Evolutionary conservation across 306 rosid genomes (phyloP).

Genomic region (Hippophae tibetana): DNA sequence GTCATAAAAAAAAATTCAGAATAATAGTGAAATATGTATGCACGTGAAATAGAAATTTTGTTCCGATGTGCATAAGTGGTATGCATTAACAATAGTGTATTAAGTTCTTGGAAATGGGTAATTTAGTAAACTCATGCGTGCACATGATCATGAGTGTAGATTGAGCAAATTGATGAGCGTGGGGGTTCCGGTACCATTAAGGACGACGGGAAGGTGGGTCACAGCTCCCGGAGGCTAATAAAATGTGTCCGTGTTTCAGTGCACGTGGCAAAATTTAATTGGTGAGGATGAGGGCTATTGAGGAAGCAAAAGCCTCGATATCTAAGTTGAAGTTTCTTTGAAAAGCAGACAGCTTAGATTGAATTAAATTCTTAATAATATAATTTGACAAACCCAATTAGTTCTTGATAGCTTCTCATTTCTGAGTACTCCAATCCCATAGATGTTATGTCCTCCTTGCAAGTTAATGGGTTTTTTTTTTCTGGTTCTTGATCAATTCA

Average conservation of each 20-base stretch:
- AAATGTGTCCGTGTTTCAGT: slow-evolving; percentile 51
- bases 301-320: slow-evolving; percentile 71
- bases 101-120: slow-evolving; percentile 26
- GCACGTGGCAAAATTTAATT: slow-evolving; percentile 37
- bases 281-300: slow-evolving; percentile 32
- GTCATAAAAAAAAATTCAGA: too few species aligned
- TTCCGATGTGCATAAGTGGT: slow-evolving; percentile 26
- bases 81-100: neutral
- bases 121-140: slow-evolving; percentile 2
- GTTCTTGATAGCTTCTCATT: neutral
- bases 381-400: slow-evolving; percentile 6
- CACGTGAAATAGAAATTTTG: slow-evolving; percentile 15
- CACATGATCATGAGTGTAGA: slow-evolving; percentile 36
- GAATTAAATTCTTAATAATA: neutral
- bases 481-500: neutral
- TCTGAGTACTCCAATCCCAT: neutral
- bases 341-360: slow-evolving; percentile 34
- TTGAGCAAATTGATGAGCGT: slow-evolving; percentile 7
- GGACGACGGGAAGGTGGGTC: slow-evolving; percentile 15
- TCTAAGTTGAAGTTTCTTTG: slow-evolving; percentile 36
- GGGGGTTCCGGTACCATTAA: slow-evolving; percentile 15
- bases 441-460: slow-evolving; percentile 14
- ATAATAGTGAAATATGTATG: slow-evolving; percentile 8
- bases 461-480: slow-evolving; percentile 4
- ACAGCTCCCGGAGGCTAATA: slow-evolving; percentile 36